phyloP scores from a whole-genome alignment of 768 basidiomycete genomes.

The Suillus subluteus region DNA sequence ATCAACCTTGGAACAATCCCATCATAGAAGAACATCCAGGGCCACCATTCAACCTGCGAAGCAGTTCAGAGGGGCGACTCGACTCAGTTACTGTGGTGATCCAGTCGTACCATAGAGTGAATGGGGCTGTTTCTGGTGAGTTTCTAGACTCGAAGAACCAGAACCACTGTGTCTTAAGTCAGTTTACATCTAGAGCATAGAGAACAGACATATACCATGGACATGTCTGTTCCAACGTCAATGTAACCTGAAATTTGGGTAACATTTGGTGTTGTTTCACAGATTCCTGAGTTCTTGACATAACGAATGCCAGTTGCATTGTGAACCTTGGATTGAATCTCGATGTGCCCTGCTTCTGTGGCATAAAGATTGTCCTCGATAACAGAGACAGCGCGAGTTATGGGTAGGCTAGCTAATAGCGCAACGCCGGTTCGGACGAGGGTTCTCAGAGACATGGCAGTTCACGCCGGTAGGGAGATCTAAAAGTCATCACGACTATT shows the following conservation, averaged over 20 bases:
- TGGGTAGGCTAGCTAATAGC: conserved; percentile 8
- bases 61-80: neutral
- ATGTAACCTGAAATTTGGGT: conserved; percentile 67
- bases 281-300: conserved; percentile 61
- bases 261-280: conserved; percentile 68
- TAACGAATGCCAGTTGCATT: conserved; percentile 47
- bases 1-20: conserved; percentile 64
- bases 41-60: conserved; percentile 57
- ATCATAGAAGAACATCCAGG: conserved; percentile 69
- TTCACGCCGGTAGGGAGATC: neutral
- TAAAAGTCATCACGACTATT: neutral
- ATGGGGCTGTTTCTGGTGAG: conserved; percentile 62
- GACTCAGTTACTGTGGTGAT: neutral
- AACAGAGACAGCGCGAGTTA: conserved; percentile 9
- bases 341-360: neutral
- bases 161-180: conserved; percentile 57
- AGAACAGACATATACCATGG: conserved; percentile 45
- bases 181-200: neutral
- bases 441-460: conserved; percentile 19
- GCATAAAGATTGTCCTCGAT: neutral
- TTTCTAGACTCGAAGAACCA: conserved; percentile 74
- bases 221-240: conserved; percentile 59
- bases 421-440: conserved; percentile 2
- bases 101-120: conserved; percentile 58
- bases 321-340: too few species aligned